Conservation (phyloP, 2,329 filamentous ascomycete genomes). For the Fusarium dlaminii region DNA sequence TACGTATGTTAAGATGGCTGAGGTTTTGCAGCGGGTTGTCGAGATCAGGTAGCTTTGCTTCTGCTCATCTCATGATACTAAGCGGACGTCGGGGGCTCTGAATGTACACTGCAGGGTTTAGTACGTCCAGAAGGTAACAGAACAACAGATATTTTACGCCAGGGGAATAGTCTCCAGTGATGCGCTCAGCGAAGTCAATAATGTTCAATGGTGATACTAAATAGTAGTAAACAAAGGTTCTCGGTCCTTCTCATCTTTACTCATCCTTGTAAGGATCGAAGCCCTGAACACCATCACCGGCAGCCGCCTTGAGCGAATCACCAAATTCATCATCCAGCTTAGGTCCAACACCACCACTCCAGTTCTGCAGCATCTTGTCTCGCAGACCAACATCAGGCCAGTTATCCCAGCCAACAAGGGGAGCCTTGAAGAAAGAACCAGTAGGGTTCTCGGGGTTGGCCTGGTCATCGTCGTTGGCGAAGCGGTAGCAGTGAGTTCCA, state of each 20-base stretch:
- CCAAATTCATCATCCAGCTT: slow-evolving; percentile 45
- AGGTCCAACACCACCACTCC: slow-evolving; percentile 42
- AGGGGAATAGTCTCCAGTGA: neutral
- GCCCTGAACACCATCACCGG: slow-evolving; percentile 40
- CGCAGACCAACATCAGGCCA: slow-evolving; percentile 40
- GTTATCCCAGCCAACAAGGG: slow-evolving; percentile 43
- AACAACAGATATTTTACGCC: neutral
- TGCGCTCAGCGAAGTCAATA: neutral
- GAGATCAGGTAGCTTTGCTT: neutral
- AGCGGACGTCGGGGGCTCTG: too few relatives aligned
- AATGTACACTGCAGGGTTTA: neutral
- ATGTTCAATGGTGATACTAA: neutral
- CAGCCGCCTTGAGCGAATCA: slow-evolving; percentile 34
- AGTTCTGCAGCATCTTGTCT: slow-evolving; percentile 40
- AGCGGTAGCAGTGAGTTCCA: slow-evolving; percentile 45
- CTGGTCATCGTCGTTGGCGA: slow-evolving; percentile 42
- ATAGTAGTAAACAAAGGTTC: neutral
- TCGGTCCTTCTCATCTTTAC: neutral
- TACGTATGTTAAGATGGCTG: neutral
- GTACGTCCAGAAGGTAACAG: neutral
- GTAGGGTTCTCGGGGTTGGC: slow-evolving; percentile 40
- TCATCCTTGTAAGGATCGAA: slow-evolving; percentile 41
- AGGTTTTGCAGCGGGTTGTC: neutral
- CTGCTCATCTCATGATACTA: neutral
- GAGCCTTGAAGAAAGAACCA: slow-evolving; percentile 38